These are phyloP conservation scores for Daldinia bambusicola DNA, from an alignment of 495 filamentous ascomycete species.

Conservation along the genomic window DNA sequence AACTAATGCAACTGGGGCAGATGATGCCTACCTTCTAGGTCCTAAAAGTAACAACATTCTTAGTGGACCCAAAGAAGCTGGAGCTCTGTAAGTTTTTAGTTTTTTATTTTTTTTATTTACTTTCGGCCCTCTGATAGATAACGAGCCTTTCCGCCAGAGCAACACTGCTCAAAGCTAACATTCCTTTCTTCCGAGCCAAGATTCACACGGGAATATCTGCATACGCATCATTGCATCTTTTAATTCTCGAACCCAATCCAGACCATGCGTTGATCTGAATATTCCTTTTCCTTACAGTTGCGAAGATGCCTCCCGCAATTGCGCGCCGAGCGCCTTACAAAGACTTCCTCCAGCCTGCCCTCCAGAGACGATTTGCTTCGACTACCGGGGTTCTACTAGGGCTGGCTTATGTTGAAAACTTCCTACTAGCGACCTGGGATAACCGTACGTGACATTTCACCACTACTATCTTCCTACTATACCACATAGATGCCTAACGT, in stretches of 20 bases:
- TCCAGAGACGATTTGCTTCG: constrained; percentile 86
- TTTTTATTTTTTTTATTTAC: constrained; percentile 43
- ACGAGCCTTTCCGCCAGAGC: constrained; percentile 27
- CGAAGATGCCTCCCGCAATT: constrained; percentile 55
- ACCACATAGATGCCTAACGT: constrained; percentile 13
- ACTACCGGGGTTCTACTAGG: constrained; percentile 72
- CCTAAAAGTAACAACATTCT: constrained; percentile 12
- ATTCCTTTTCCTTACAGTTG: constrained; percentile 31
- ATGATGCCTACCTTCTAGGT: neutral
- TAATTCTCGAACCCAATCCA: constrained; percentile 1
- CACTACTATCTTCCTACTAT: constrained; percentile 7
- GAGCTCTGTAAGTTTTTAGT: constrained; percentile 20
- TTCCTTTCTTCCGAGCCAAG: constrained; percentile 20
- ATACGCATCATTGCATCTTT: constrained; percentile 4
- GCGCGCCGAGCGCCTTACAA: constrained; percentile 70
- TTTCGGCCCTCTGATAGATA: constrained; percentile 23
- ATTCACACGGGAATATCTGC: constrained; percentile 3
- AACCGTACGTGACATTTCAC: constrained; percentile 63
- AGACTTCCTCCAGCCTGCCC: constrained; percentile 87
- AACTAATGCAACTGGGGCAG: constrained; percentile 8
- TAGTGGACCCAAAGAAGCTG: constrained; percentile 9
- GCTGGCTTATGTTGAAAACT: constrained; percentile 78
- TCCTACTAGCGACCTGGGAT: constrained; percentile 75
- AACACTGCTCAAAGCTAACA: constrained; percentile 23
- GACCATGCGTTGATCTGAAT: constrained; percentile 48